Conservation (phyloP, 2,329 filamentous ascomycete genomes). For the Lasiodiplodia sp. region DNA sequence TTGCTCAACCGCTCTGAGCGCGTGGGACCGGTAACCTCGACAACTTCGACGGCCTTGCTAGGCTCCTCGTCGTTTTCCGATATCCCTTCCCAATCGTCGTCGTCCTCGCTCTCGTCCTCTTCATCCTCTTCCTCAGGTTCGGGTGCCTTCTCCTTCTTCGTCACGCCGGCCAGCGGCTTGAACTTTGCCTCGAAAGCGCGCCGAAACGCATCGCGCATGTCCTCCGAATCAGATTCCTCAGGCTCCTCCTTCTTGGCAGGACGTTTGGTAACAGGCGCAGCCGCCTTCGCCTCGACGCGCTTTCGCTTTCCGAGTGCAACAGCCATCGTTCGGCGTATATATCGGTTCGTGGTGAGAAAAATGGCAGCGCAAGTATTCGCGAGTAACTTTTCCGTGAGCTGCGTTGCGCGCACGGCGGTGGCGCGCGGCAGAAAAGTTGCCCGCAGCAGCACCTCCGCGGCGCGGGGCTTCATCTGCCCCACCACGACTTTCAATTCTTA, state of each 20-base stretch:
- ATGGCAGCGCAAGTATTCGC: not conserved
- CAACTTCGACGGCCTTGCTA: conserved; percentile 49
- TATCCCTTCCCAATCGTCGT: conserved; percentile 67
- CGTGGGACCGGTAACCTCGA: conserved; percentile 51
- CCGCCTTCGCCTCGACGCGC: conserved; percentile 41
- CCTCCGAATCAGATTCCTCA: conserved; percentile 50
- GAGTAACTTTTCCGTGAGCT: not conserved
- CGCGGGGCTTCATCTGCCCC: not conserved
- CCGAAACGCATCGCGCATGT: conserved; percentile 77
- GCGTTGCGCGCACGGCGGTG: conserved; percentile 1
- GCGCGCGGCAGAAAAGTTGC: conserved; percentile 10
- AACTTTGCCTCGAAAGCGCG: conserved; percentile 90
- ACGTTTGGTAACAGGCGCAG: conserved; percentile 24
- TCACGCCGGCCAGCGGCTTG: conserved; percentile 67
- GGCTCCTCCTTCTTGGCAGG: conserved; percentile 28
- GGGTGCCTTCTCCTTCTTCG: conserved; percentile 36
- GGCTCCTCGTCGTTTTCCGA: conserved; percentile 57
- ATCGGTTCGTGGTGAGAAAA: not conserved
- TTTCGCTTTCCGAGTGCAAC: conserved; percentile 56
- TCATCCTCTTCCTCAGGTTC: conserved; percentile 40
- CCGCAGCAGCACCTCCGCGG: conserved; percentile 9
- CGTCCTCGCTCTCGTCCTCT: conserved; percentile 39
- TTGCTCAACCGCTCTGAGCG: conserved; percentile 50
- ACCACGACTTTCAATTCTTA: not conserved
- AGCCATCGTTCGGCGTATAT: conserved; percentile 43